These are phyloP conservation scores for Trypanosoma grayi DNA, from an alignment of 208 protist genomes.

Conservation along the genomic window DNA sequence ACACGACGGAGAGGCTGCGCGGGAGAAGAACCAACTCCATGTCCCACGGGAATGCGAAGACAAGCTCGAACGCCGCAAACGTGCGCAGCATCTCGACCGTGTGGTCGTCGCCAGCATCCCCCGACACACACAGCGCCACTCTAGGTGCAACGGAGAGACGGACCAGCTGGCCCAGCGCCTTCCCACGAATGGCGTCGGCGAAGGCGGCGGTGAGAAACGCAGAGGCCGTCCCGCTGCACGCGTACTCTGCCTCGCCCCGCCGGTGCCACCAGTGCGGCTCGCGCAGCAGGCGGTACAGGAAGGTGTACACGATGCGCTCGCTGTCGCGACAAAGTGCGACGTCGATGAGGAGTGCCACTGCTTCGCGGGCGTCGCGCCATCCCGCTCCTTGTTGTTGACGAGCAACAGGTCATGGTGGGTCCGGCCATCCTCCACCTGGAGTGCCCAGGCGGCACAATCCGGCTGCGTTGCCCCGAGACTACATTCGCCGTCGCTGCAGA, in stretches of 20 bases:
- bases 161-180: conserved; percentile 51
- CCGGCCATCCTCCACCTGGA: conserved; percentile 9
- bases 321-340: conserved; percentile 76
- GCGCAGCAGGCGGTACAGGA: conserved; percentile 52
- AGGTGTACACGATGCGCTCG: conserved; percentile 64
- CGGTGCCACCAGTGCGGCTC: conserved; percentile 77
- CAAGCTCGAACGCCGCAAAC: conserved; percentile 72
- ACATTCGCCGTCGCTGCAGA: conserved; percentile 6
- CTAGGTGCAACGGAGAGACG: conserved; percentile 49
- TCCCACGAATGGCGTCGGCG: conserved; percentile 52
- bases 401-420: conserved; percentile 21
- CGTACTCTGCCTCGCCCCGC: conserved; percentile 23
- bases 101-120: not conserved
- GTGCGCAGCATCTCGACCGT: conserved; percentile 46
- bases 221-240: conserved; percentile 38
- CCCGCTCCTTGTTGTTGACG: not conserved
- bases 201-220: conserved; percentile 49
- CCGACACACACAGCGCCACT: not conserved
- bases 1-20: conserved; percentile 37
- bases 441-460: conserved; percentile 18
- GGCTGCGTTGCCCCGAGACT: not conserved
- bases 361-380: conserved; percentile 10
- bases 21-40: conserved; percentile 64
- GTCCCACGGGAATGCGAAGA: conserved; percentile 55
- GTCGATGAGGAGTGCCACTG: conserved; percentile 65